phyloP scores from a whole-genome alignment of 2,329 filamentous ascomycete species.

The Sporothrix humicola region DNA sequence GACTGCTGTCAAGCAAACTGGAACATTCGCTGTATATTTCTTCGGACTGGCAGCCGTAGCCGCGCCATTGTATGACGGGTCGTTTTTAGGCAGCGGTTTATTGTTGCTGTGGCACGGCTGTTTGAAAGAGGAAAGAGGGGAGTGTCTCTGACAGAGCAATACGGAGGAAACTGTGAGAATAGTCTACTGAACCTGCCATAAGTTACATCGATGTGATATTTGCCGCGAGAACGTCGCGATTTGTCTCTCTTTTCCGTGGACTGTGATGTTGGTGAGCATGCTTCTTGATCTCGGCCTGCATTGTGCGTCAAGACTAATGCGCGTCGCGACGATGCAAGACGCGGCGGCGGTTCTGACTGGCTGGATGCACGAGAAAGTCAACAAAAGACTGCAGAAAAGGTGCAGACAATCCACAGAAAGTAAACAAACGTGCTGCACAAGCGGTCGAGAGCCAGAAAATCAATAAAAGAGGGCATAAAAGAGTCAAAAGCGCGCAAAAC shows the following conservation, averaged over 20 bases:
- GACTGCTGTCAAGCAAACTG: slow-evolving; percentile 9
- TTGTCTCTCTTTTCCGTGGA: background rate
- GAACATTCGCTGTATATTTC: background rate
- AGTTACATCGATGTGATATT: background rate
- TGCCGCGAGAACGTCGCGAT: background rate
- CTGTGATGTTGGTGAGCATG: background rate
- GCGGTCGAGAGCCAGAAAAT: background rate
- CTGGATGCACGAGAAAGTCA: background rate
- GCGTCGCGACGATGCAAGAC: slow-evolving; percentile 6
- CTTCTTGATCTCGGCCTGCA: background rate
- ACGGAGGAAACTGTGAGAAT: slow-evolving; percentile 8
- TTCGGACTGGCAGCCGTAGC: background rate
- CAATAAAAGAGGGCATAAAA: too few species aligned
- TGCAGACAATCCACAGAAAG: background rate
- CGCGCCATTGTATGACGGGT: slow-evolving; percentile 19
- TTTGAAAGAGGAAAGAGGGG: background rate
- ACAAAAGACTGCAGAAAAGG: slow-evolving; percentile 21
- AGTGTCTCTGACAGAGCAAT: background rate
- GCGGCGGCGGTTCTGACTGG: slow-evolving; percentile 21
- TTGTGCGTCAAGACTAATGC: slow-evolving; percentile 21
- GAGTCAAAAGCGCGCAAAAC: background rate
- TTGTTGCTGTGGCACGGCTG: slow-evolving; percentile 23
- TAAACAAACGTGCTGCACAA: slow-evolving; percentile 19
- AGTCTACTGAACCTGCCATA: background rate
- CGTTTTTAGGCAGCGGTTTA: slow-evolving; percentile 16